These are phyloP conservation scores for Rhazya stricta DNA, from an alignment of 257 asterid species.

Conservation along the genomic window DNA sequence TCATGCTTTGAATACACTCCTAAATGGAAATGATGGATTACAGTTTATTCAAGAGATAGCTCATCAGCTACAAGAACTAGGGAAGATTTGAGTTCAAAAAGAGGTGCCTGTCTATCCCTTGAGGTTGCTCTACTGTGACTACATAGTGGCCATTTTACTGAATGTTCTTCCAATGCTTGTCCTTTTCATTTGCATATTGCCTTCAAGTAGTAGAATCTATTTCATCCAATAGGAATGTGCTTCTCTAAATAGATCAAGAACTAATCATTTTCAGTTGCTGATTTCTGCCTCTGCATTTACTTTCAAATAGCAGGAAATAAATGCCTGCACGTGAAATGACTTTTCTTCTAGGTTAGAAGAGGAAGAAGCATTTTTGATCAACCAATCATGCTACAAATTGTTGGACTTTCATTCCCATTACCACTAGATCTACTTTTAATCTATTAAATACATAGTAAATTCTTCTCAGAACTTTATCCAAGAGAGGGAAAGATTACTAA, in stretches of 20 bases:
- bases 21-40: slow-evolving; percentile 43
- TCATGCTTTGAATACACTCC: slow-evolving; percentile 38
- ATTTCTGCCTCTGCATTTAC: neutral
- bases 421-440: neutral
- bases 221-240: neutral
- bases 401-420: neutral
- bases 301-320: neutral
- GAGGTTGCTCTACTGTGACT: slow-evolving; percentile 6
- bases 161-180: neutral
- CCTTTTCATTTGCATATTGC: neutral
- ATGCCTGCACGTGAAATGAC: neutral
- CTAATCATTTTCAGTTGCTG: neutral
- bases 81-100: slow-evolving; percentile 25
- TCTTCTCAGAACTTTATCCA: neutral
- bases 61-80: slow-evolving; percentile 42
- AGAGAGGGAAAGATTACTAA: neutral
- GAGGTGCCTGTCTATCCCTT: slow-evolving; percentile 23
- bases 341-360: neutral
- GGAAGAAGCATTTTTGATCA: neutral
- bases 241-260: neutral
- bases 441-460: neutral
- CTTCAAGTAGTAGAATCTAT: neutral
- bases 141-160: slow-evolving; percentile 18
- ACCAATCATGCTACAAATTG: slow-evolving; percentile 1
- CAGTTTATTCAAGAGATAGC: slow-evolving; percentile 47